Evolutionary conservation across 179 eudicot species (phyloP), one percentile per base, ranked within the genome.

Genomic region (Beta lomatogona): DNA sequence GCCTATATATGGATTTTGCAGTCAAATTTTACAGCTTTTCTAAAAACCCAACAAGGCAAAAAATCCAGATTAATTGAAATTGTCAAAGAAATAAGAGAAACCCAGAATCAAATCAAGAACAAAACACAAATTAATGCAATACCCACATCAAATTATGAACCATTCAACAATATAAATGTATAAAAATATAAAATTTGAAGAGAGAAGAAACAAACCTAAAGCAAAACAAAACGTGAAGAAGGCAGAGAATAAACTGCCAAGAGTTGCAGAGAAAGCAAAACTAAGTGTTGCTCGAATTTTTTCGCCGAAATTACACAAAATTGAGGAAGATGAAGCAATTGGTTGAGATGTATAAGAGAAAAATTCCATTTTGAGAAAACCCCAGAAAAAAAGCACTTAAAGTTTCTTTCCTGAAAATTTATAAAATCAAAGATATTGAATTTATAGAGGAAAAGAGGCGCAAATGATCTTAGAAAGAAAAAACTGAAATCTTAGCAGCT

Each of bases 191-290:
- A 66, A 57, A 45, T 41, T 12, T 64, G 67, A 63, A 71, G 72
- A 25, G 58, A 66, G n/a, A 21, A 81, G 31, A 68, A n/a, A 53
- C 93, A 50, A 16, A 96, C 99, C 97, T 79, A 94, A 81, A 21
- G 98, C 99, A 86, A 96, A 96, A 86, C 90, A 96, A 86, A 95
- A 96, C 66, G 98, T 93, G 91, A 96, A 89, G 81, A 96, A 87
- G 75, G 98, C 99, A 68, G 99, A 93, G 81, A 93, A 86, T 4
- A 96, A 83, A 79, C 91, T 93, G 72, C 94, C 98, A 66, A 96
- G 73, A 48, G 91, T 84, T 0, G 90, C 90, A 74, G 97, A 91
- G 57, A 96, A 70, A 5, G 95, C 95, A 72, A 87, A 89, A 89
- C 85, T 80, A 78, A 89, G 84, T 75, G 84, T 84, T 13, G 87